Percentiles rank a stretch among this genome's conserved stretches.
phyloP scores from a whole-genome alignment of 306 rosid genomes.

The Boehmeria nivea region DNA sequence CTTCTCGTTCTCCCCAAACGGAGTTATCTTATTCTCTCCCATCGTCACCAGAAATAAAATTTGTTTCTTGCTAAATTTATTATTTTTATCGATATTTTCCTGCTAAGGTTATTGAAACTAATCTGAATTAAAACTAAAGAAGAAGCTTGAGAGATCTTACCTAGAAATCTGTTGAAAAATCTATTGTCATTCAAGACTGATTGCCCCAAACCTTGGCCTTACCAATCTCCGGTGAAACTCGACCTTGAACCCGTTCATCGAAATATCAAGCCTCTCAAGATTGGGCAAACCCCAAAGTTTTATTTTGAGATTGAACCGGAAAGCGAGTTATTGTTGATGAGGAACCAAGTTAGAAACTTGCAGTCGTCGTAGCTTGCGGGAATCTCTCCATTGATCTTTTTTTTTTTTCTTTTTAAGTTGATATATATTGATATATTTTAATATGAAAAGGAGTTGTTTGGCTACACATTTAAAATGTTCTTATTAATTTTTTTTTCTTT shows the following conservation, averaged over 20 bases:
- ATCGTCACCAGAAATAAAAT: no score
- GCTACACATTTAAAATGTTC: no score
- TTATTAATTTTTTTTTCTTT: no score
- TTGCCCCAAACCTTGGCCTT: slow-evolving; percentile 60
- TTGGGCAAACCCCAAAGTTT: slow-evolving; percentile 82
- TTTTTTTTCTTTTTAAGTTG: no score
- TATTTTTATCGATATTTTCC: slow-evolving; percentile 49
- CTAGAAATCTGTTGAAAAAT: slow-evolving; percentile 64
- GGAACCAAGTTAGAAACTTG: slow-evolving; percentile 45
- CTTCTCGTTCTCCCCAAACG: no score
- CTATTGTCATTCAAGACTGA: slow-evolving; percentile 38
- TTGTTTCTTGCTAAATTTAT: slow-evolving; percentile 68
- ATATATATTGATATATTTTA: no score
- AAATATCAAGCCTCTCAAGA: slow-evolving; percentile 39
- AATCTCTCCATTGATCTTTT: no score
- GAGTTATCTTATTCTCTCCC: no score
- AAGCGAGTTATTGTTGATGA: slow-evolving; percentile 55
- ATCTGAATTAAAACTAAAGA: slow-evolving; percentile 46
- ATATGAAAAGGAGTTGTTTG: no score
- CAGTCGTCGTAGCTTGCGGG: slow-evolving; percentile 61
- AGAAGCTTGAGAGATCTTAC: slow-evolving; percentile 45
- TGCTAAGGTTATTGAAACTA: slow-evolving; percentile 49
- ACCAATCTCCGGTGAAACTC: slow-evolving; percentile 51
- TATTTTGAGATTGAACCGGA: slow-evolving; percentile 66
- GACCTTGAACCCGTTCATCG: slow-evolving; percentile 69